Base-by-base conservation (phyloP, 768 basidiomycete species). In the Suillus subalutaceus region DNA sequence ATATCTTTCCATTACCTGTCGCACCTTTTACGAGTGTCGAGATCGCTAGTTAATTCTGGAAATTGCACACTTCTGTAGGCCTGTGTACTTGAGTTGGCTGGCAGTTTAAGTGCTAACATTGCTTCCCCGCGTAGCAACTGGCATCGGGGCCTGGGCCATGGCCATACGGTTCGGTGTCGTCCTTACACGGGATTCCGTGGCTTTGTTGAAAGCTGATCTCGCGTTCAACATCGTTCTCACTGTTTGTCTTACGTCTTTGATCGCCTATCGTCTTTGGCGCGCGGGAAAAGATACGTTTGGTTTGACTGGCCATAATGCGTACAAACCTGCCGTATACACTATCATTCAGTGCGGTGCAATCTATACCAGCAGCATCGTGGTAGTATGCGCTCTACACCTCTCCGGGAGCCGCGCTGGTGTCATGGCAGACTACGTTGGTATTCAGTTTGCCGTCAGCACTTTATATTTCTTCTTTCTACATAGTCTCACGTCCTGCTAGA, bases 281-380 rank as follows among this genome's bases (percentile, higher is more conserved):
- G 53, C 63, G 44, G 63, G 63, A n/a, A 46, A 18, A 32, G 38
- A 44, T 32, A 35, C 30, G 37, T 23, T 8, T 32, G 18, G 26
- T 13, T 43, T 55, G 35, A 23, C 60, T 7, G 40, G 44, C 6
- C n/a, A 60, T 10, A 55, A 62, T 41, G 53, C 26, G 8, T 72
- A 71, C 62, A 46, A 46, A 30, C 46, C 63, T 6, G 43, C 68
- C 4, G 67, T 72, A 15, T 66, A 64, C 64, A 69, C 66, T 23
- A 62, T 72, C 58, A 62, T 72, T 16, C 70, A 72, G 44, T 72
- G 68, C n/a, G 71, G 71, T 23, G 71, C 44, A 1, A 37, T 71
- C 12, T 69, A 65, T 40, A 65, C 70, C 3, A 58, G 38, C 6
- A 60, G 65, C 43, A 71, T 71, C 3, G 30, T 71, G 16, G 63